Evolutionary conservation across 2,329 filamentous ascomycete genomes (phyloP).

Genomic region (Venturia oleaginea): DNA sequence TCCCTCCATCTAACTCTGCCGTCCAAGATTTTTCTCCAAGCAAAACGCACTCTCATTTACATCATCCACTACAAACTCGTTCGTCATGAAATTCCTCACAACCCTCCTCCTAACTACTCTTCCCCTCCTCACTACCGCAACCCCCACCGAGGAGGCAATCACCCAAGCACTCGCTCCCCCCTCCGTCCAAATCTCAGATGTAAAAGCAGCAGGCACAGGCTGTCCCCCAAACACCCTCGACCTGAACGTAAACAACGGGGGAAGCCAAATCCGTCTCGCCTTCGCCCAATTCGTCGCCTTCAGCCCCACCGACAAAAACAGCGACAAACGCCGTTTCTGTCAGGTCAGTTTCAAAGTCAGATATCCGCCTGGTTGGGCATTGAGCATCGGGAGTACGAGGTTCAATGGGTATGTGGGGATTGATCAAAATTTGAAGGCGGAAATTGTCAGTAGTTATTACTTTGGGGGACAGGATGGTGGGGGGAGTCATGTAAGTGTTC

Average conservation of each 20-base stretch:
- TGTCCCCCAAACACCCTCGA: neutral
- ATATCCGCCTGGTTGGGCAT: neutral
- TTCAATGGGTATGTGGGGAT: neutral
- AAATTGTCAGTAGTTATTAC: neutral
- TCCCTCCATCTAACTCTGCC: neutral
- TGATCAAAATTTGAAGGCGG: neutral
- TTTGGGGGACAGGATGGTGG: neutral
- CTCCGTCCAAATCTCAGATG: neutral
- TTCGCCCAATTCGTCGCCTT: neutral
- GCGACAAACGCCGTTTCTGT: neutral
- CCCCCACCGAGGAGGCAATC: no score
- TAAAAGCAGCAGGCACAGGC: neutral
- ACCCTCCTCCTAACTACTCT: neutral
- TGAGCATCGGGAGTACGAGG: neutral
- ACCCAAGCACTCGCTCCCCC: neutral
- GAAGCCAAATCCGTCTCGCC: neutral
- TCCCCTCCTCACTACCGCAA: neutral
- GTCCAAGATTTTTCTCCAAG: no score
- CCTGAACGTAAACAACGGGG: neutral
- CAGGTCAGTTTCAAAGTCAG: neutral
- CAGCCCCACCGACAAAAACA: neutral
- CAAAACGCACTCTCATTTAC: neutral
- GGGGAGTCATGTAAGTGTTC: neutral
- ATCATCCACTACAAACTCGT: neutral
- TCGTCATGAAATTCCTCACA: neutral